These are phyloP conservation scores for Tolypocladium album DNA, from an alignment of 2,329 filamentous ascomycete species.

Conservation along the genomic window DNA sequence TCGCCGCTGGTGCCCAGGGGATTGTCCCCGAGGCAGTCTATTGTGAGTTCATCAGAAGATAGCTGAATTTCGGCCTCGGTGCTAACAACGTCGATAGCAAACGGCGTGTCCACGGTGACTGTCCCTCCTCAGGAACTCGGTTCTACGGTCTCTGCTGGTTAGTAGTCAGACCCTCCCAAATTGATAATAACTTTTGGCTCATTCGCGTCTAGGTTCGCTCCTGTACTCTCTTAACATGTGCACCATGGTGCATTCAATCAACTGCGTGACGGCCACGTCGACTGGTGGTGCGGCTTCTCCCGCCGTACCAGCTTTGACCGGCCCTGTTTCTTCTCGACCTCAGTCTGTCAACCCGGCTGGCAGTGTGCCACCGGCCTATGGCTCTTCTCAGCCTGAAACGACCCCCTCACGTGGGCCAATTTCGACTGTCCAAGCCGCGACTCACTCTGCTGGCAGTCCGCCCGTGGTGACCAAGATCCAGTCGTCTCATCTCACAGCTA, in stretches of 20 bases:
- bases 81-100: constrained; percentile 11
- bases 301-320: constrained; percentile 3
- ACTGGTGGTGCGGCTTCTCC: constrained; percentile 10
- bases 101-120: constrained; percentile 15
- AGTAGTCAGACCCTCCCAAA: neutral
- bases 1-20: constrained; percentile 8
- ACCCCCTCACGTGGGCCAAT: constrained; percentile 1
- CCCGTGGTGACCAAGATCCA: constrained; percentile 10
- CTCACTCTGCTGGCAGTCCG: constrained; percentile 7
- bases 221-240: constrained; percentile 26
- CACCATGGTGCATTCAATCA: constrained; percentile 21
- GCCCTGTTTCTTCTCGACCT: neutral
- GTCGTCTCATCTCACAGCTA: constrained; percentile 8
- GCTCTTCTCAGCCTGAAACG: neutral
- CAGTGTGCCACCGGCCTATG: neutral
- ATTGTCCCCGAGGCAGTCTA: constrained; percentile 2
- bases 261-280: constrained; percentile 19
- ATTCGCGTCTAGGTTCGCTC: constrained; percentile 13
- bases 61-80: neutral
- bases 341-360: neutral
- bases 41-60: constrained; percentile 2
- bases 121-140: constrained; percentile 19
- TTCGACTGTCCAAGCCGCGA: constrained; percentile 9
- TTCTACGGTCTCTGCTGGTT: constrained; percentile 20
- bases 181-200: neutral